Evolutionary conservation across 441 rosid species (phyloP), one percentile per base, ranked within the genome.

Genomic region (Eutrema salsugineum): DNA sequence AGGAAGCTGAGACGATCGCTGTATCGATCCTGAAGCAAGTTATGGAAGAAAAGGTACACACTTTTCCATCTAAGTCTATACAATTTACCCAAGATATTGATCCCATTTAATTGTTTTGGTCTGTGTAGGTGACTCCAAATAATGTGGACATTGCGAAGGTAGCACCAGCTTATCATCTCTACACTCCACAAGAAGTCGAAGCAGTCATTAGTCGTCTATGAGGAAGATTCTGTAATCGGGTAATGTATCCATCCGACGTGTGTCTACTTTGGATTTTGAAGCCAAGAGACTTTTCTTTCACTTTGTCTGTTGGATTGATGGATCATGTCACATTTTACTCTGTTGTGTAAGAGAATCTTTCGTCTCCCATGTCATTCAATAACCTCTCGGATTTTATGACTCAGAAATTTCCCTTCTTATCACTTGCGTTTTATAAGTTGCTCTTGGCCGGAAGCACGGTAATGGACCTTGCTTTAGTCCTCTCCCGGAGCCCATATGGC

Each of bases 121-220:
- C 36, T 11, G 46, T 75, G 72, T 83, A 95, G 99, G 99, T 95
- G 70, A 93, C 96, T 19, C 98, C 98, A 3, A 93, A 87, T 69
- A 95, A 95, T 63, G 99, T 95, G 67, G 99, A 95, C 72, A 95
- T 95, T 15, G 99, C 98, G 1, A 88, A 78, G 78, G 99, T 95
- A 30, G 84, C 97, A 69, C 96, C 97, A 46, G 81, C 83, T 0
- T 95, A 92, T 81, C 98, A 95, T 84, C 84, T 95, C 14, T 95
- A 95, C 82, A 86, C 93, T 15, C 99, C 99, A 32, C 66, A 91
- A 4, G 99, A 95, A 83, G 99, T 95, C 38, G 99, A 92, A 81
- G 87, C 91, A 7, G 98, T 94, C 75, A 91, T 94, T 32, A 62
- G 68, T 77, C 98, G 96, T 59, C 91, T 94, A 20, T 92, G 73